Evolutionary conservation across 306 rosid genomes (phyloP), one percentile per base, ranked within the genome.

Genomic region (Quercus ilex): DNA sequence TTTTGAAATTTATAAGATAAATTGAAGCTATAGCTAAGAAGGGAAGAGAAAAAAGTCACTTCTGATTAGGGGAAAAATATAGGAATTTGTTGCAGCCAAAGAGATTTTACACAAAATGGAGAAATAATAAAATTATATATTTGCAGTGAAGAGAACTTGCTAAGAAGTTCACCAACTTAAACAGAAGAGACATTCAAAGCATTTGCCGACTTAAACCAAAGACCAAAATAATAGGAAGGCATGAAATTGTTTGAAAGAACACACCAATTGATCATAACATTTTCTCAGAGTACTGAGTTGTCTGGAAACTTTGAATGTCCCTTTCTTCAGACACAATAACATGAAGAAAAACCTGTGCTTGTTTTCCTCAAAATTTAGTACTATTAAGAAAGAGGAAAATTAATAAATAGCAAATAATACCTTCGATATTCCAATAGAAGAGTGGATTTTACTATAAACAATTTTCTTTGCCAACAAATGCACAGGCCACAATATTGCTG

Each of bases 381-480:
- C 26, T 19, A 11, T 17, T 8, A 23, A 55, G 31, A n/a, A 55
- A 53, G 23, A 28, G 6, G 65, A 8, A 33, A 55, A 35, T 8
- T 12, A 28, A 38, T 73, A 78, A 31, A 56, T 76, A 83, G 33
- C 74, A 75, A n/a, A 77, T 18, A 51, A 43, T 65, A 90, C 95
- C 95, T 88, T 92, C 46, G 91, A 83, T 57, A 90, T 87, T 81
- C 95, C 93, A 6, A 95, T 86, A 71, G 96, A 88, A 43, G 94
- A 89, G 80, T 87, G 96, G 79, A 95, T 89, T 90, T 91, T 92
- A 59, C 81, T 83, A 82, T 95, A 92, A 71, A 94, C 88, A 65
- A 94, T 74, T 77, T 81, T 94, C 82, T 83, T 92, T 38, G 97
- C 99, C 84, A 95, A 74, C 81, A 83, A 33, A 89, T 95, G 99